Percentiles rank a stretch among this genome's conserved stretches.
Evolutionary conservation across 352 stramenopile genomes (phyloP).

Genomic region (Thraustotheca clavata): DNA sequence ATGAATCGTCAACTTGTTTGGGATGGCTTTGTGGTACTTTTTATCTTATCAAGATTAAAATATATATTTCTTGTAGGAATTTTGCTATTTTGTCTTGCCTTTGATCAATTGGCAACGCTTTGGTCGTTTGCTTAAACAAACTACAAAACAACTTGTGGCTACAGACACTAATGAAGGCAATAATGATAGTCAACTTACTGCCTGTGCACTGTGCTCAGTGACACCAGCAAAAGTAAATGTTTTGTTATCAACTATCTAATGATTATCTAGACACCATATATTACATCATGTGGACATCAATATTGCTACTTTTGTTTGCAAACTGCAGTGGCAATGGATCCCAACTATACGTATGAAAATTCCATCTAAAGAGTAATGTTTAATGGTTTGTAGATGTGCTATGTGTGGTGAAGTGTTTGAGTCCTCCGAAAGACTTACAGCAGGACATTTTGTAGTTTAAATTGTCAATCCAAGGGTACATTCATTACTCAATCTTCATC

Average conservation of each 20-base stretch:
- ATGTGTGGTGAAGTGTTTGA: constrained; percentile 58
- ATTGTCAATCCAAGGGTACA: too few species aligned
- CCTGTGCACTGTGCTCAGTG: constrained; percentile 59
- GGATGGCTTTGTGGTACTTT: constrained; percentile 65
- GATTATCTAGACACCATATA: constrained; percentile 62
- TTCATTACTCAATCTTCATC: too few species aligned
- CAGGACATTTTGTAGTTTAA: neutral
- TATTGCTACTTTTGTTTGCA: constrained; percentile 85
- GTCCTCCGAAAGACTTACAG: constrained; percentile 40
- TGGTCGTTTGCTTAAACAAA: constrained; percentile 12
- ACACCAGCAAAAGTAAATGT: constrained; percentile 35
- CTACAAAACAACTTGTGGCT: neutral
- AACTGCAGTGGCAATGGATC: constrained; percentile 54
- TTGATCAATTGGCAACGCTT: constrained; percentile 58
- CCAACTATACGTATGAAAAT: constrained; percentile 54
- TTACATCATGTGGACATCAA: constrained; percentile 77
- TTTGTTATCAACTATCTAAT: neutral
- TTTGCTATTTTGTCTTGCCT: constrained; percentile 65
- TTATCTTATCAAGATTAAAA: neutral
- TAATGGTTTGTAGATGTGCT: constrained; percentile 34
- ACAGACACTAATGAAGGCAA: constrained; percentile 17
- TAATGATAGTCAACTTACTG: constrained; percentile 14
- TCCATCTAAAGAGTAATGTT: neutral
- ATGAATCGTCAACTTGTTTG: constrained; percentile 80
- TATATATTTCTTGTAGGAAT: constrained; percentile 36